Evolutionary conservation across 164 flowering plant species (phyloP).

Genomic region (Kalanchoe fedtschenkoi): DNA sequence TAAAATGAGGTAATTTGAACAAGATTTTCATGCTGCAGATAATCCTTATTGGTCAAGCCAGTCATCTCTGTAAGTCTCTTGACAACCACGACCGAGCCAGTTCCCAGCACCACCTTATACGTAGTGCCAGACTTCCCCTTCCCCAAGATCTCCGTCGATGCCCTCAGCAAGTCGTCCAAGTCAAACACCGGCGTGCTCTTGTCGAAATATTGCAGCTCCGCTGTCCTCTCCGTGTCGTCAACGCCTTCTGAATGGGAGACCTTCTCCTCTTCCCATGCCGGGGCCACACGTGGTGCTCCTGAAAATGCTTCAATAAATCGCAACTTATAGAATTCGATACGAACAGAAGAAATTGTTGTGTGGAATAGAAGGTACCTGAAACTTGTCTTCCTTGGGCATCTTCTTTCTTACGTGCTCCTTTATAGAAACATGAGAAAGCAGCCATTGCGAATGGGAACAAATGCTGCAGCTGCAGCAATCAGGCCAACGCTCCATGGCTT

Average conservation of each 20-base stretch:
- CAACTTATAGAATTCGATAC: too few relatives aligned
- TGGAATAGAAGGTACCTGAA: slow-evolving; percentile 21
- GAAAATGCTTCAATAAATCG: background rate
- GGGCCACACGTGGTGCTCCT: background rate
- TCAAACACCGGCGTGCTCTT: slow-evolving; percentile 27
- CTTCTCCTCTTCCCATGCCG: slow-evolving; percentile 12
- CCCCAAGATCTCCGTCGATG: slow-evolving; percentile 50
- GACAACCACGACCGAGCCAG: slow-evolving; percentile 32
- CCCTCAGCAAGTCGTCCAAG: slow-evolving; percentile 50
- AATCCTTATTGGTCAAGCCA: slow-evolving; percentile 34
- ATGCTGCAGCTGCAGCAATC: slow-evolving; percentile 29
- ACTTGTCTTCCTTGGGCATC: slow-evolving; percentile 6
- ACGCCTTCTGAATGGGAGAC: slow-evolving; percentile 10
- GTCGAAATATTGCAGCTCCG: slow-evolving; percentile 33
- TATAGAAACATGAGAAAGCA: slow-evolving; percentile 21
- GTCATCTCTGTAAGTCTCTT: slow-evolving; percentile 42
- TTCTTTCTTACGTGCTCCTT: slow-evolving; percentile 11
- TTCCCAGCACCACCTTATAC: slow-evolving; percentile 38
- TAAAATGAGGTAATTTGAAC: slow-evolving; percentile 36
- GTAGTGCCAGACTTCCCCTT: slow-evolving; percentile 44
- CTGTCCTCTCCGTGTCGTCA: slow-evolving; percentile 25
- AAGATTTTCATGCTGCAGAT: slow-evolving; percentile 44
- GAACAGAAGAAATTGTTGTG: too few relatives aligned
- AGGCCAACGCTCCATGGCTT: slow-evolving; percentile 24
- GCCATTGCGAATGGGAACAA: slow-evolving; percentile 22